Evolutionary conservation across 768 basidiomycete genomes (phyloP).

Genomic region (Rhodosporidiobolus odoratus): DNA sequence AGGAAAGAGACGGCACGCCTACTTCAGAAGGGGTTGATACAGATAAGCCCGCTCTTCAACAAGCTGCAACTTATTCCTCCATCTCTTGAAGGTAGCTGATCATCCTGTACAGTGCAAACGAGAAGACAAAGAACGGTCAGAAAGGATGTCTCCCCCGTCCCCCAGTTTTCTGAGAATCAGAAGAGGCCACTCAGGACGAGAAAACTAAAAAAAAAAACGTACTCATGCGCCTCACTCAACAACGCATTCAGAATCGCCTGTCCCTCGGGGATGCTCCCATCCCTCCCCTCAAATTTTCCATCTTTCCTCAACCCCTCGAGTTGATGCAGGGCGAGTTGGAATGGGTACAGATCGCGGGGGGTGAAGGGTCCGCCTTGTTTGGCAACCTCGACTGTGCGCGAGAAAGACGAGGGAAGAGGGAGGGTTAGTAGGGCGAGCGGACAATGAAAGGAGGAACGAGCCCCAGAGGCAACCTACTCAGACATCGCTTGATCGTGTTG

Average conservation of each 20-base stretch:
- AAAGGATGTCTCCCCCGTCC: too few species aligned
- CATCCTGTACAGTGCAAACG: too few species aligned
- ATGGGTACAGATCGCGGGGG: conserved; percentile 40
- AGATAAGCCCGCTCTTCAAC: too few species aligned
- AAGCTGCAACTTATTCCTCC: background rate
- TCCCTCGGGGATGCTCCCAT: conserved; percentile 31
- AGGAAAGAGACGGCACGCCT: too few species aligned
- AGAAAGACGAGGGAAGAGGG: background rate
- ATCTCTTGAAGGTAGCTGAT: background rate
- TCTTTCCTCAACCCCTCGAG: conserved; percentile 90
- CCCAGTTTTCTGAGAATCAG: too few species aligned
- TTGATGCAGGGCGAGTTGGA: conserved; percentile 56
- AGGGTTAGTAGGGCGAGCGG: background rate
- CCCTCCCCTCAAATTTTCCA: conserved; percentile 62
- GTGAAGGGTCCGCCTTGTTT: conserved; percentile 41
- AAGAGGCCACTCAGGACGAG: too few species aligned
- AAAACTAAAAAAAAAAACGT: too few species aligned
- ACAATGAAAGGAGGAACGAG: background rate
- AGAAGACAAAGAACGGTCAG: too few species aligned
- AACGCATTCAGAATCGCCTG: conserved; percentile 36
- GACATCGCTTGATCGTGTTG: conserved; percentile 40
- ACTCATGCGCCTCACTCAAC: conserved; percentile 31
- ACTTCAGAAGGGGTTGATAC: too few species aligned
- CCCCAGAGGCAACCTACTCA: conserved; percentile 12
- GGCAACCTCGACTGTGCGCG: conserved; percentile 35